These are phyloP conservation scores for Pichia sp. DNA, from an alignment of 1,139 yeast genomes.

Conservation along the genomic window DNA sequence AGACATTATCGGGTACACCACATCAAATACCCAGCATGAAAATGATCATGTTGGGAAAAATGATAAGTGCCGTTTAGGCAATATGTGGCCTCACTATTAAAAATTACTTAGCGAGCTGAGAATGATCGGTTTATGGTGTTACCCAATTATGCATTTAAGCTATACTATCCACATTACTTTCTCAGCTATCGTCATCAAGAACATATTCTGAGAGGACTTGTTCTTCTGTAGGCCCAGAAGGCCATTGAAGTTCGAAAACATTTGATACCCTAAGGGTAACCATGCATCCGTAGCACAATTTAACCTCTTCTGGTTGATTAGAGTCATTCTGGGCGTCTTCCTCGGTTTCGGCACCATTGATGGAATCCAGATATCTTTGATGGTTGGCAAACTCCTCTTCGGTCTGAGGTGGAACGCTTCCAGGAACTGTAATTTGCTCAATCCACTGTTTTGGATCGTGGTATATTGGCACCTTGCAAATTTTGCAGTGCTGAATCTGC, in stretches of 20 bases:
- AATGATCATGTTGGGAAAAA: too few species aligned
- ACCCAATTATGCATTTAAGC: too few species aligned
- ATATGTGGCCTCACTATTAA: too few species aligned
- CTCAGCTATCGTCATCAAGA: conserved; percentile 32
- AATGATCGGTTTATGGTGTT: too few species aligned
- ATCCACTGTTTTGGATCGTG: conserved; percentile 68
- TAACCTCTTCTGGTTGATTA: neutral
- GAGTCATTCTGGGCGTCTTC: neutral
- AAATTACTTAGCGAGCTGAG: too few species aligned
- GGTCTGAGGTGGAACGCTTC: conserved; percentile 47
- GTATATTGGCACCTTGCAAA: conserved; percentile 50
- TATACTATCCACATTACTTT: neutral
- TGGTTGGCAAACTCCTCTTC: conserved; percentile 45
- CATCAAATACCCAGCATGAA: too few species aligned
- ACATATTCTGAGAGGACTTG: conserved; percentile 49
- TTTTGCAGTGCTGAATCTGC: conserved; percentile 37
- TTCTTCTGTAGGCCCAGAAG: conserved; percentile 35
- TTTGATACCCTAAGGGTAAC: conserved; percentile 33
- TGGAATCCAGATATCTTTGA: conserved; percentile 22
- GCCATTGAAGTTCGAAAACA: conserved; percentile 51
- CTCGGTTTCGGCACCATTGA: conserved; percentile 24
- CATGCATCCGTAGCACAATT: conserved; percentile 74
- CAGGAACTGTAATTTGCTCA: conserved; percentile 63
- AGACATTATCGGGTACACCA: too few species aligned
- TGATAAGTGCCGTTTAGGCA: too few species aligned